These are phyloP conservation scores for Pseudogymnoascus sp. DNA, from an alignment of 2,329 filamentous ascomycete genomes.

Conservation along the genomic window DNA sequence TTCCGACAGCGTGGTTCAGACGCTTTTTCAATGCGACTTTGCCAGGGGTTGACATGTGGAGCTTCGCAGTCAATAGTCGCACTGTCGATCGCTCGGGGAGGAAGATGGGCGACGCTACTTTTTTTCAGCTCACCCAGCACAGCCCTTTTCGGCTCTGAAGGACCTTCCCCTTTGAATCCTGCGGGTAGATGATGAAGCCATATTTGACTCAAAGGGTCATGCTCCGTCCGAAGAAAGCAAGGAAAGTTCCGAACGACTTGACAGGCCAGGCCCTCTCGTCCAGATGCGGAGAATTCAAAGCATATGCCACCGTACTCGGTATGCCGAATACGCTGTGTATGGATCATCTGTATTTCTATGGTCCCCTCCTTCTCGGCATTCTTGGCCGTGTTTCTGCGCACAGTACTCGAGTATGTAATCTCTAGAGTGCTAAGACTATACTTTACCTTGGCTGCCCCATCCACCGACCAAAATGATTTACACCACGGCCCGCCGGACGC, in stretches of 20 bases:
- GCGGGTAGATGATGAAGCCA: not conserved
- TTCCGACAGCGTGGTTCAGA: slow-evolving; percentile 1
- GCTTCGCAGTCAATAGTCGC: not conserved
- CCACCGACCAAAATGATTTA: not conserved
- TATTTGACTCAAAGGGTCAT: slow-evolving; percentile 1
- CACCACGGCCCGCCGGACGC: slow-evolving; percentile 1
- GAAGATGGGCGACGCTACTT: not conserved
- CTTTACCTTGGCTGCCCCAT: not conserved
- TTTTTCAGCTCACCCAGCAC: slow-evolving; percentile 1
- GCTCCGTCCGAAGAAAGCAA: not conserved
- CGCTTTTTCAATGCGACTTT: not conserved
- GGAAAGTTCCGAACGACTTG: not conserved
- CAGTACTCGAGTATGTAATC: not conserved
- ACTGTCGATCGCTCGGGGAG: not conserved
- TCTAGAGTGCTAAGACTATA: no score
- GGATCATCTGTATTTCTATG: not conserved
- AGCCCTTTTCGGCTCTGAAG: not conserved
- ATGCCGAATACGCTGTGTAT: not conserved
- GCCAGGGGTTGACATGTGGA: slow-evolving; percentile 4
- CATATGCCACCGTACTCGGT: not conserved
- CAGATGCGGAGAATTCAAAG: not conserved
- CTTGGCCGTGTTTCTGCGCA: not conserved
- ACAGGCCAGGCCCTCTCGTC: not conserved
- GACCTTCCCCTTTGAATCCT: slow-evolving; percentile 1
- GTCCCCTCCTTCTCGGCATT: not conserved